Evolutionary conservation across 2,329 filamentous ascomycete species (phyloP).

Genomic region (Aureobasidium zeae): DNA sequence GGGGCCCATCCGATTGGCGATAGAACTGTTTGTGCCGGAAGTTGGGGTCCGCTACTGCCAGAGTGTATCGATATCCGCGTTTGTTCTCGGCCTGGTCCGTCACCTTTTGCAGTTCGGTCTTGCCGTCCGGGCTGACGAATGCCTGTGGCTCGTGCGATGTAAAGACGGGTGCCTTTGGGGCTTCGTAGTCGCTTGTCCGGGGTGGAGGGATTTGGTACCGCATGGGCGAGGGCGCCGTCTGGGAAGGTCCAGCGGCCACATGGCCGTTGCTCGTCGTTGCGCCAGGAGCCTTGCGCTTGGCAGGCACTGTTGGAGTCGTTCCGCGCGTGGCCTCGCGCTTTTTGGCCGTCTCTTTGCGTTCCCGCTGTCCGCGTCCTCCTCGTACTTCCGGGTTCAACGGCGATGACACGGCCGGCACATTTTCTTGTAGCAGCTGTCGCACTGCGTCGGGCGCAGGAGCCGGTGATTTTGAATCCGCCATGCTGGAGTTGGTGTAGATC

Average conservation of each 20-base stretch:
- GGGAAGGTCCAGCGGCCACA: background rate
- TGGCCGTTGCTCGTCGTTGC: background rate
- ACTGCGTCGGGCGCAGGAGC: background rate
- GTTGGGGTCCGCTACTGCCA: constrained; percentile 79
- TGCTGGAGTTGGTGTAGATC: background rate
- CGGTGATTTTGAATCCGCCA: constrained; percentile 6
- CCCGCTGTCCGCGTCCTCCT: constrained; percentile 41
- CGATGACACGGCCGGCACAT: constrained; percentile 62
- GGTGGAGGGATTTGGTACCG: constrained; percentile 43
- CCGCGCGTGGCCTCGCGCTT: constrained; percentile 41
- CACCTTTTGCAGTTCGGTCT: constrained; percentile 38
- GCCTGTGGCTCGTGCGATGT: constrained; percentile 38
- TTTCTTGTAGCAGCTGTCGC: constrained; percentile 44
- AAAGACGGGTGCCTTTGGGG: constrained; percentile 40
- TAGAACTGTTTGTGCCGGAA: constrained; percentile 86
- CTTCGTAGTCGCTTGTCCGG: constrained; percentile 39
- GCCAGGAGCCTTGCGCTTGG: constrained; percentile 31
- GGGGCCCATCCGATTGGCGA: constrained; percentile 75
- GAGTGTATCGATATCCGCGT: constrained; percentile 73
- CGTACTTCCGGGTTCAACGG: constrained; percentile 64
- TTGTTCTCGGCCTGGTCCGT: constrained; percentile 52
- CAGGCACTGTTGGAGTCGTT: constrained; percentile 29
- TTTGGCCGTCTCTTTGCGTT: constrained; percentile 43
- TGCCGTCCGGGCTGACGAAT: constrained; percentile 34
- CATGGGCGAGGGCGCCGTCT: constrained; percentile 37